Conservation (phyloP, 305 asterid species). For the Striga hermonthica region DNA sequence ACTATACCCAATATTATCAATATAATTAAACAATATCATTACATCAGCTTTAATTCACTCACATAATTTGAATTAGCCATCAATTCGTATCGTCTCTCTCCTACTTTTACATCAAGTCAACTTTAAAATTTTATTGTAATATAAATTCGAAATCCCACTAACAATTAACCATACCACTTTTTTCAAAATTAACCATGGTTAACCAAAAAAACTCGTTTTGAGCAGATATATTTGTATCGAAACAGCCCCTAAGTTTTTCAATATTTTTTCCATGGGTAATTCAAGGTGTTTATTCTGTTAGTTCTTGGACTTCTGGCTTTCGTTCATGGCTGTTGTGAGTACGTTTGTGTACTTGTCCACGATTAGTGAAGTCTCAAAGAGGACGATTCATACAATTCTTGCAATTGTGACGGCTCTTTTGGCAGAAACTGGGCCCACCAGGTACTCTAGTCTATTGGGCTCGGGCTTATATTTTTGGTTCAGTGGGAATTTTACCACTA, state of each 20-base stretch:
- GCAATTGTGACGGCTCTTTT: constrained; percentile 88
- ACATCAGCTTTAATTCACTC: too few species aligned
- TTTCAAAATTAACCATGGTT: too few species aligned
- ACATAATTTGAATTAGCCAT: too few species aligned
- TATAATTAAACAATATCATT: too few species aligned
- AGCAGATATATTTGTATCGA: too few species aligned
- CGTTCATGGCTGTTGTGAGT: constrained; percentile 96
- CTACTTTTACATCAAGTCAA: background rate
- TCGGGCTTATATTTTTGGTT: background rate
- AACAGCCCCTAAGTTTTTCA: too few species aligned
- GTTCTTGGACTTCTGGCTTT: constrained; percentile 99
- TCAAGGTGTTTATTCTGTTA: constrained; percentile 34
- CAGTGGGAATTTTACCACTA: constrained; percentile 24
- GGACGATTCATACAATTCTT: constrained; percentile 84
- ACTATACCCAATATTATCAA: too few species aligned
- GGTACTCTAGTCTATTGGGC: constrained; percentile 37
- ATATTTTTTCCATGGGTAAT: constrained; percentile 19
- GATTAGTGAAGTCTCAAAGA: constrained; percentile 66
- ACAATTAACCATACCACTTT: too few species aligned
- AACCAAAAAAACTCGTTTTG: too few species aligned
- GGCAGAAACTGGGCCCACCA: constrained; percentile 93
- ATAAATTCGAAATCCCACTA: too few species aligned
- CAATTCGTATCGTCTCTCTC: too few species aligned
- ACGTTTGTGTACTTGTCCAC: constrained; percentile 79
- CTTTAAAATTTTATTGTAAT: too few species aligned